Base-by-base conservation (phyloP, 192 early-diverging fungal genomes). In the Oehlia diaphana region DNA sequence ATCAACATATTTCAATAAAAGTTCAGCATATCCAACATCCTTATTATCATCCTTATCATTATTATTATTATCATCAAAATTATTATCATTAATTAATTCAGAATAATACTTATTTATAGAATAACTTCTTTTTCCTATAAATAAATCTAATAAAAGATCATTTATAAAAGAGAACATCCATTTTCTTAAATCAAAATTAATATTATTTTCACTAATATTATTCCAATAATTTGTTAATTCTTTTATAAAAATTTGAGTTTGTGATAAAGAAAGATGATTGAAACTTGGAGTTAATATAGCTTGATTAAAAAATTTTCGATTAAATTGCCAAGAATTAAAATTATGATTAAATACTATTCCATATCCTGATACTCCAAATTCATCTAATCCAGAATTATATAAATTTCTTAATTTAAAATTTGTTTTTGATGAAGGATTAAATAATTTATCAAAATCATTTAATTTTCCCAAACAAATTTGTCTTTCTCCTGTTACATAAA, bases 261-360 rank as follows among this genome's bases (percentile, higher is more conserved):
- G 53, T 58, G 53, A 16, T 58, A 58, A 58, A 16, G 19, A 21
- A 16, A 58, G 19, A 0, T 58, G 33, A 39, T 16, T 21, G n/a
- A 35, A 19, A 69, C 31, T 37, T n/a, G 33, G 19, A 0, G 35
- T 31, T 26, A 37, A 35, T 1, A 69, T 16, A 4, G 37, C 67
- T 10, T 68, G 76, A 21, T 12, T 16, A 50, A 67, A 65, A 78
- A 78, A 28, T 26, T 53, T 26, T 0, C 76, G 35, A 68, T 78
- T 65, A 35, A 78, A 78, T 28, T 44, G 21, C 76, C 76, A 78
- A 19, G 3, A 14, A 37, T 66, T 35, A 33, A 3, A n/a, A 49
- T 78, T 33, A 37, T 37, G 16, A 67, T 78, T 37, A 35, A 62
- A 35, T 21, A 8, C 33, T 12, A 39, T 9, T 33, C 37, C 58